These are phyloP conservation scores for Eutrema yunnanense DNA, from an alignment of 345 rosid species.

Conservation along the genomic window DNA sequence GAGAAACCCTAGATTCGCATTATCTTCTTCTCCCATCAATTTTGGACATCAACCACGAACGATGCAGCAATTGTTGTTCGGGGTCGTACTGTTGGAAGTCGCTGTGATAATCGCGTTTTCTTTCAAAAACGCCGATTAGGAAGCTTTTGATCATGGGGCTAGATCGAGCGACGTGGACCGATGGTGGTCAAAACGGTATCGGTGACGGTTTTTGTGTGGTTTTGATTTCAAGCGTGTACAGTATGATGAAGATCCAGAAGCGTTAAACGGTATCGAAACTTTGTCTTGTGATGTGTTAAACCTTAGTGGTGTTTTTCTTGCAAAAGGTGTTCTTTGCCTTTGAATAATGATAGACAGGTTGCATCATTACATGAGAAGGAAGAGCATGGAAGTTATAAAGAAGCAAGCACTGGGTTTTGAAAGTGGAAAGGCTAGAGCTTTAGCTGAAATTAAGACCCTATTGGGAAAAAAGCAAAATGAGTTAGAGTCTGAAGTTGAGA, in stretches of 20 bases:
- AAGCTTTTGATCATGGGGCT: constrained; percentile 52
- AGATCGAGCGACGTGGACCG: constrained; percentile 63
- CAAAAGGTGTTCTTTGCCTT: constrained; percentile 55
- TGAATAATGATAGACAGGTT: constrained; percentile 65
- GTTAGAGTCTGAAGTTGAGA: constrained; percentile 43
- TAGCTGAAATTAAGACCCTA: constrained; percentile 33
- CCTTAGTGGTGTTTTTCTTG: neutral
- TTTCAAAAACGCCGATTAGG: constrained; percentile 64
- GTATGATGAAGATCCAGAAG: constrained; percentile 47
- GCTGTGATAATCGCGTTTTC: constrained; percentile 41
- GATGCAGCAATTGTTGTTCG: constrained; percentile 61
- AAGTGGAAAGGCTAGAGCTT: constrained; percentile 37
- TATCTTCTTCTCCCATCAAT: too few relatives aligned
- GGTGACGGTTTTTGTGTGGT: constrained; percentile 40
- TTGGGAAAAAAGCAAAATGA: constrained; percentile 30
- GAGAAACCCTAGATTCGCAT: neutral
- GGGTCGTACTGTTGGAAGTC: constrained; percentile 43
- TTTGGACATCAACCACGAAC: neutral
- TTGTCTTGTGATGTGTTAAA: neutral
- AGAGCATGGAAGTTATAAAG: constrained; percentile 59
- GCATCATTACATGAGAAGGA: constrained; percentile 73
- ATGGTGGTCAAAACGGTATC: constrained; percentile 58
- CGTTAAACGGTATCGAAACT: neutral
- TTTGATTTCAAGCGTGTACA: constrained; percentile 44
- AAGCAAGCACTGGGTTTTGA: constrained; percentile 44